Evolutionary conservation across 371 early-diverging fungal species (phyloP), one percentile per base, ranked within the genome.

Genomic region (Amoeboaphelidium occidentale): DNA sequence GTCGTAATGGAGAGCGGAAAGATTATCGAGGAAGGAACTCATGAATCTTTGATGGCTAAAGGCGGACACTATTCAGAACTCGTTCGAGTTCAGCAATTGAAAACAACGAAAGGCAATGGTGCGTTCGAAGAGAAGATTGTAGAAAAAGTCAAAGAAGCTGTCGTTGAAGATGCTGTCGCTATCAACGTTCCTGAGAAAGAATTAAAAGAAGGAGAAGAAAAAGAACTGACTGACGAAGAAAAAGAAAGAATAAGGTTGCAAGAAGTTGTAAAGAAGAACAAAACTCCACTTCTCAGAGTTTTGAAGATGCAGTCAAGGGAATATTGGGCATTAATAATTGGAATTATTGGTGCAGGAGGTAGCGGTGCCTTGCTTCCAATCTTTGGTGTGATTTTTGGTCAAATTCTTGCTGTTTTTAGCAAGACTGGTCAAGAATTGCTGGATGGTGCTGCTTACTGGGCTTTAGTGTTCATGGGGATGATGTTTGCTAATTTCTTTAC

Each of bases 1-100:
- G 63, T 68, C 43, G 63, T 68, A 12, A 47, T 22, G 58, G 53
- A 62, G 43, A 50, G 52, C 39, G 50, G 62, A 43, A 17, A 22
- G 25, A 46, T n/a, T 50, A 20, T 49, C 6, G 25, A 42, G 21
- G 23, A 4, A 10, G 47, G 48, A 4, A 41, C 46, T 41, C 46
- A 50, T 14, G 23, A 2, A 17, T 13, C n/a, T 17, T 20, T 46
- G 50, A 41, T 46, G 4, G 17, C 47, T 12, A 21, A 6, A 13
- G 23, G 21, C 21, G 50, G 27, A 6, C 6, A 26, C 4, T 26
- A 44, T 21, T 12, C 17, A 10, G 50, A 10, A 12, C 43, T 48
- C n/a, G 47, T 23, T 48, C 4, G n/a, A 22, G 45, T 14, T 48
- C n/a, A 39, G n/a, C 28, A 48, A 13, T 43, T 43, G 25, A 23